Conservation (phyloP, 148 eudicot genomes). For the Diospyros lotus region DNA sequence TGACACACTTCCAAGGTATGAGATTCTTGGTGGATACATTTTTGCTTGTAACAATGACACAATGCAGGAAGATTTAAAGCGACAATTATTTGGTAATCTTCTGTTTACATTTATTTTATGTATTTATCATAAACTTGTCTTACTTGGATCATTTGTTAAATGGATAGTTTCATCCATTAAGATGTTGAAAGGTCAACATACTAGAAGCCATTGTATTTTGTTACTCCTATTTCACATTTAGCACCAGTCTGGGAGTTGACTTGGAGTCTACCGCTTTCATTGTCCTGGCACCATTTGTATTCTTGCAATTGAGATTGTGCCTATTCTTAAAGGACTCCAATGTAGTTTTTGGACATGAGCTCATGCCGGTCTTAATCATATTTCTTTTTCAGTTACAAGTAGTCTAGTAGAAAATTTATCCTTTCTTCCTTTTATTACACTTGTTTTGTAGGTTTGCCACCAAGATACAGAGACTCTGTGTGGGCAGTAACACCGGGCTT, state of each 20-base stretch:
- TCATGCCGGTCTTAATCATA: background rate
- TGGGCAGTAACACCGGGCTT: constrained; percentile 97
- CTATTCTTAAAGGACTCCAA: background rate
- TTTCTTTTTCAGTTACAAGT: background rate
- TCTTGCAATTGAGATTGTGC: background rate
- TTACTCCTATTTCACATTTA: background rate
- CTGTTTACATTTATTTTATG: background rate
- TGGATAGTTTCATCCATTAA: background rate
- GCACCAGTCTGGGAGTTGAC: background rate
- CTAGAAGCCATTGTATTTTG: background rate
- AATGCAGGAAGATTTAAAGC: constrained; percentile 76
- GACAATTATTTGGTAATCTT: constrained; percentile 79
- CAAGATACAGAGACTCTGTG: constrained; percentile 95
- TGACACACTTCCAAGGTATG: constrained; percentile 89
- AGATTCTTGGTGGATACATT: constrained; percentile 96
- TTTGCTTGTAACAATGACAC: constrained; percentile 88
- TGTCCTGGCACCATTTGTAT: background rate
- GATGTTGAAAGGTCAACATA: background rate
- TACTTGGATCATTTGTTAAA: background rate
- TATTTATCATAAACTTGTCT: background rate
- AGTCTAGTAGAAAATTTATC: background rate
- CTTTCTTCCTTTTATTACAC: constrained; percentile 15
- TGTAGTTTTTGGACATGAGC: background rate
- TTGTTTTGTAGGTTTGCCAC: constrained; percentile 75
- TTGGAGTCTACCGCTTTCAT: background rate